Evolutionary conservation across 164 flowering plant genomes (phyloP), one percentile per base, ranked within the genome.

Genomic region (Vitis rotundifolia): DNA sequence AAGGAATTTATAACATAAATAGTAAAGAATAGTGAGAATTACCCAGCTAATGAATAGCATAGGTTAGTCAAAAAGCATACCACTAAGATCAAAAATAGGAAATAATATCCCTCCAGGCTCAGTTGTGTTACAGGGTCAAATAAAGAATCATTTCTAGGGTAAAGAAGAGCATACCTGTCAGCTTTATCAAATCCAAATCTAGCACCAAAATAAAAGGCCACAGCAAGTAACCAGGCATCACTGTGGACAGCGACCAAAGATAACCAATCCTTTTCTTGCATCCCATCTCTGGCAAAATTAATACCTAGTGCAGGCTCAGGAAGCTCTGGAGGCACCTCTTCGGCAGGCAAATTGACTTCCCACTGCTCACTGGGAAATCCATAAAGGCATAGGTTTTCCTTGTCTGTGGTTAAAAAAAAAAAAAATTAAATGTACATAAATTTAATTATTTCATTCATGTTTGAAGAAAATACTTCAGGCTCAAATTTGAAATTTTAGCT

Each of bases 281-380:
- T 85, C 28, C 84, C 86, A 59, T 85, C 88, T 60, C 86, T 77
- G n/a, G 86, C 88, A 76, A 82, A 81, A 66, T 85, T 85, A 8
- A 85, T 83, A 28, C 88, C 88, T 49, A 85, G 48, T 29, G 85
- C 85, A 22, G 88, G 88, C 72, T 85, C 88, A 1, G 88, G 88
- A 55, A 83, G 81, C 75, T 85, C 88, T 26, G 84, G 83, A 49
- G 88, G 88, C 8, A 85, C 84, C 71, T 80, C 84, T 57, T 82
- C 88, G 12, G 81, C 85, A 29, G 88, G 86, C 22, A 85, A 69
- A 66, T 81, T 77, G 54, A 85, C 88, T 80, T 81, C 83, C 88
- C 88, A 85, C 53, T 78, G 79, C 76, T 83, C 88, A 64, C 70
- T 70, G 9, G 86, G 86, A 66, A 71, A 72, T 11, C 86, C 85